Base-by-base conservation (phyloP, 139 green algal species). In the Desmodesmus armatus region DNA sequence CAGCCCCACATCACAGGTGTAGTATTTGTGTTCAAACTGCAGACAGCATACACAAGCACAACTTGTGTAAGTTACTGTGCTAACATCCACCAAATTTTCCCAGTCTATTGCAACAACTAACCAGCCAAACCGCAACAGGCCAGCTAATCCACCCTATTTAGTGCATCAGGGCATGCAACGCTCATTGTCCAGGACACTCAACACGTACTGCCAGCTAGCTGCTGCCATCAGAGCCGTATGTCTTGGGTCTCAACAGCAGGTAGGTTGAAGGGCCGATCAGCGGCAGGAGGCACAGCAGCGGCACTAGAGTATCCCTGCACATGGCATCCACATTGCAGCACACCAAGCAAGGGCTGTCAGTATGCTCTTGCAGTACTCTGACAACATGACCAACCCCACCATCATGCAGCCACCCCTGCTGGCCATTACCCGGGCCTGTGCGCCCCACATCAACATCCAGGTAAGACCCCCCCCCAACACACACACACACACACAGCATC, bases 221-320 rank as follows among this genome's bases (percentile, higher is more conserved):
- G 55, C 55, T 21, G 47, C 47, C 47, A 21, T 55, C 47, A 55
- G 13, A 55, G 47, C 47, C 47, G 13, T 55, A 35, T 0, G 92
- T 88, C 80, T 91, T 93, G 19, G 93, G 94, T 13, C 94, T 80
- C 85, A 96, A 75, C 67, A 94, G 79, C 53, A 97, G 88, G 83
- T 96, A 97, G 31, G 94, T 67, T 21, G 80, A 87, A 7, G 90
- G 94, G 5, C 94, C 94, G 33, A 96, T 21, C 35, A 96, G 62
- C 0, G 94, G 94, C 39, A 98, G 53, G 43, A 93, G 31, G 9
- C 75, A 90, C 44, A 98, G 91, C 7, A 95, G 19, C 3, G 92
- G 86, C 58, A 96, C 67, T 63, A 95, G 71, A 41, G 75, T 87
- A 65, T 91, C 82, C 86, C 89, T 93, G 88, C 66, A 67, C 11